phyloP scores from a whole-genome alignment of 2,329 filamentous ascomycete species.

The Cladophialophora chaetospira region DNA sequence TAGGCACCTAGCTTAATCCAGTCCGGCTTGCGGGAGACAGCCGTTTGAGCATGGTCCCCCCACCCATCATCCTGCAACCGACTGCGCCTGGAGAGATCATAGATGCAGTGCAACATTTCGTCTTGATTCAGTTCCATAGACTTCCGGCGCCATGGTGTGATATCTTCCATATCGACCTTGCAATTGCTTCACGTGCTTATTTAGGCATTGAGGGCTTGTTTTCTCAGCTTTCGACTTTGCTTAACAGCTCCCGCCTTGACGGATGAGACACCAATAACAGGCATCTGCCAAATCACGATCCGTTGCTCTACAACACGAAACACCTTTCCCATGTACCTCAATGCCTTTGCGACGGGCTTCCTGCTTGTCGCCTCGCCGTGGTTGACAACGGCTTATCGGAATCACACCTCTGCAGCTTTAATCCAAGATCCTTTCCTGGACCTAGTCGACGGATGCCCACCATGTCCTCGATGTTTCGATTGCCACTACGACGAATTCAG shows the following conservation, averaged over 20 bases:
- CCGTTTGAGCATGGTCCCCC: constrained; percentile 1
- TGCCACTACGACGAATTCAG: constrained; percentile 90
- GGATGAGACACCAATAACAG: constrained; percentile 23
- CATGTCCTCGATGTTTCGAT: constrained; percentile 75
- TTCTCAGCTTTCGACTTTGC: not conserved
- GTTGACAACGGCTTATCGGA: constrained; percentile 40
- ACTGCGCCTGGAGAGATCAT: not conserved
- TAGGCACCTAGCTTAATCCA: constrained; percentile 2
- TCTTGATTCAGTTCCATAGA: constrained; percentile 8
- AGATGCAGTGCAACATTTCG: constrained; percentile 2
- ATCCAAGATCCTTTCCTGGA: constrained; percentile 65
- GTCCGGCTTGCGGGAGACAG: constrained; percentile 6
- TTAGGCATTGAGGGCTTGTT: not conserved
- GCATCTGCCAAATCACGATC: constrained; percentile 23
- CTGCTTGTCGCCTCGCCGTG: constrained; percentile 16
- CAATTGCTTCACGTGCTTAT: not conserved
- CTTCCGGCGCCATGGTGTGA: constrained; percentile 13
- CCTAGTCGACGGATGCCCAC: constrained; percentile 63
- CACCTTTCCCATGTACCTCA: constrained; percentile 22
- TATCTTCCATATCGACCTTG: constrained; percentile 6
- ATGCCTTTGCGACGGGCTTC: constrained; percentile 21
- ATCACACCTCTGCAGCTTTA: constrained; percentile 64
- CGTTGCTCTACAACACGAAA: constrained; percentile 10
- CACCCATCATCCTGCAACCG: not conserved
- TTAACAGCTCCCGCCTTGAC: constrained; percentile 3